phyloP scores from a whole-genome alignment of 2,329 filamentous ascomycete species.

The Botryotinia globosa region DNA sequence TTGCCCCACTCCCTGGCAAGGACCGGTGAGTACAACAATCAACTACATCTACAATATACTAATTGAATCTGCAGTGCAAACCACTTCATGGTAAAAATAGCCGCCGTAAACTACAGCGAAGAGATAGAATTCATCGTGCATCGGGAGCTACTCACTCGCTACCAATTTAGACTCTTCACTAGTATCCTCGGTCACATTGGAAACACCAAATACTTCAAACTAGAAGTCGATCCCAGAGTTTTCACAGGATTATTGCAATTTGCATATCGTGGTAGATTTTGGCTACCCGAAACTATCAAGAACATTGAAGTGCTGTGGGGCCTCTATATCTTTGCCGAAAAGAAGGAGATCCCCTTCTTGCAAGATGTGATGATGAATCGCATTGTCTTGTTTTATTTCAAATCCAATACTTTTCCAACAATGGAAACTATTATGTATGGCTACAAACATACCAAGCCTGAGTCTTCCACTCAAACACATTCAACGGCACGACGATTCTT shows the following conservation, averaged over 20 bases:
- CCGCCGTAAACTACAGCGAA: background rate
- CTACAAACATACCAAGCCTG: background rate
- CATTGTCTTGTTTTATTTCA: background rate
- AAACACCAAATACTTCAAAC: background rate
- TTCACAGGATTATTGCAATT: background rate
- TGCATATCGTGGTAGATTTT: background rate
- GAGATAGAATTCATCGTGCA: background rate
- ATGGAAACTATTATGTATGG: background rate
- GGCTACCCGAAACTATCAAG: background rate
- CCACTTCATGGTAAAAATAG: background rate
- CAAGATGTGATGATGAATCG: slow-evolving; percentile 4
- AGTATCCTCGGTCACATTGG: background rate
- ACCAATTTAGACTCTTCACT: background rate
- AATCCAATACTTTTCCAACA: background rate
- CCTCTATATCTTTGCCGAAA: background rate
- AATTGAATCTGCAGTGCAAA: background rate
- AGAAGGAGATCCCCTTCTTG: background rate
- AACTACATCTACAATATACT: fast-evolving
- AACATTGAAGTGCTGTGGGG: background rate
- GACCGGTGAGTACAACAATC: background rate
- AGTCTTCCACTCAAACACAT: too few relatives aligned
- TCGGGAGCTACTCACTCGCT: background rate
- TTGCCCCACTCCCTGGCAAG: background rate
- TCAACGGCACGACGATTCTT: background rate
- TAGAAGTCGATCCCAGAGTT: background rate